Conservation (phyloP, 2,329 filamentous ascomycete genomes). For the Westerdykella aurantiaca region DNA sequence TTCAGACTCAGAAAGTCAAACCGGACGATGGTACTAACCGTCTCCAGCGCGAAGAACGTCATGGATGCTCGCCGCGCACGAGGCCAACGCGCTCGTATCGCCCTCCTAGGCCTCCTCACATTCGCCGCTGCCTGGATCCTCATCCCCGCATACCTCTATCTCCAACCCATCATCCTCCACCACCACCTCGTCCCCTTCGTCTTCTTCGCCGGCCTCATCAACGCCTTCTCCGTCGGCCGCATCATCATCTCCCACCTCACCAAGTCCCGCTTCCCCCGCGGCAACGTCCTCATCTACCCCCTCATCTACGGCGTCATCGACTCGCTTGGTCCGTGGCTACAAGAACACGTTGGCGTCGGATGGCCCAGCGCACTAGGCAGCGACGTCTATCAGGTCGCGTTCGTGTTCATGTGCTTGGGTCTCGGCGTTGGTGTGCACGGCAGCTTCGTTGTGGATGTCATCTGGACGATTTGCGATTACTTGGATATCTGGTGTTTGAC, state of each 20-base stretch:
- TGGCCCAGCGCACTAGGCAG: slow-evolving; percentile 43
- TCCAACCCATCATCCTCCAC: slow-evolving; percentile 78
- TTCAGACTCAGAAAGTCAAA: too few species aligned
- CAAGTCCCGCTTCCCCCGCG: slow-evolving; percentile 81
- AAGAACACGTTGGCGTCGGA: slow-evolving; percentile 43
- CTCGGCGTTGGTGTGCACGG: slow-evolving; percentile 86
- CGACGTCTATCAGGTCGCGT: slow-evolving; percentile 82
- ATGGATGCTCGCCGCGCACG: slow-evolving; percentile 71
- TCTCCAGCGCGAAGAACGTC: slow-evolving; percentile 66
- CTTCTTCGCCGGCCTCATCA: slow-evolving; percentile 81
- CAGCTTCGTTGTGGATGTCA: slow-evolving; percentile 94
- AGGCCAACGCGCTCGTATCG: slow-evolving; percentile 64
- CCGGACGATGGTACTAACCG: slow-evolving; percentile 7
- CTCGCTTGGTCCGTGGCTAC: slow-evolving; percentile 65
- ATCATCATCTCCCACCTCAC: slow-evolving; percentile 95
- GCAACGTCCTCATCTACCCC: slow-evolving; percentile 76
- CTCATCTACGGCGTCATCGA: slow-evolving; percentile 75
- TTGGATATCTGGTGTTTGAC: slow-evolving; percentile 97
- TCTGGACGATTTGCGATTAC: slow-evolving; percentile 96
- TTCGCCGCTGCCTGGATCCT: slow-evolving; percentile 74
- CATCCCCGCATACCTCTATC: slow-evolving; percentile 70
- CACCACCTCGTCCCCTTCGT: slow-evolving; percentile 83
- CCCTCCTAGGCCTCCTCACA: slow-evolving; percentile 76
- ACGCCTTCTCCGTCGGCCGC: slow-evolving; percentile 90
- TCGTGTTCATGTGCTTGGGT: slow-evolving; percentile 83